Evolutionary conservation across 805 yeast species (phyloP), one percentile per base, ranked within the genome.

Genomic region (Hanseniaspora thailandica): DNA sequence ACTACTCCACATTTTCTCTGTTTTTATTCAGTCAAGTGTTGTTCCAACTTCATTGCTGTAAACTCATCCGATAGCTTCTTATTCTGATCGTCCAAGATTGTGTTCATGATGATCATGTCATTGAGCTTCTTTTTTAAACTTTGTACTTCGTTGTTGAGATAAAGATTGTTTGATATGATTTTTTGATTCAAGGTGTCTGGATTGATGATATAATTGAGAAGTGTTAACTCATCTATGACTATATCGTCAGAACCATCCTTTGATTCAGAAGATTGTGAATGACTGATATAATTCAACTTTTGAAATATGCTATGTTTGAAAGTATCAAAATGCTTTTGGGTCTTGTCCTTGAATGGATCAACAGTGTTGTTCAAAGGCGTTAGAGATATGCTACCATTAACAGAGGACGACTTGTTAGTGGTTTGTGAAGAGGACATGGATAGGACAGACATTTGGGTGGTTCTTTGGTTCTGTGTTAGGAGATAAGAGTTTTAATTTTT

Each of bases 101-200:
- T 49, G 26, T 49, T 49, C 25, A 28, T 28, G 4, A 49, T 15
- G 1, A 49, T 34, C 53, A 59, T 63, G 4, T 47, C 41, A 15
- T 51, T 52, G 17, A 62, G 55, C 35, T 57, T 61, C 35, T 55
- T 52, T 50, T 58, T 57, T 40, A 61, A 49, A 17, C 46, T 55
- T 20, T 38, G 31, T 13, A 60, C 22, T 8, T 55, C 38, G 19
- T 44, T 25, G 7, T 46, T 45, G 15, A 38, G 35, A 36, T 33
- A 46, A n/a, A 30, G 15, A 22, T 40, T 33, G 15, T 26, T 34
- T 26, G 41, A 9, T 10, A 40, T 45, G 19, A 49, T 39, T 12
- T 31, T 26, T 10, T 23, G 15, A 9, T 44, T 49, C 26, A 49
- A 22, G 5, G 38, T 9, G n/a, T 49, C 53, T 19, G 53, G 53